phyloP scores from a whole-genome alignment of 495 filamentous ascomycete species.

The Astrothelium subdiscretum region DNA sequence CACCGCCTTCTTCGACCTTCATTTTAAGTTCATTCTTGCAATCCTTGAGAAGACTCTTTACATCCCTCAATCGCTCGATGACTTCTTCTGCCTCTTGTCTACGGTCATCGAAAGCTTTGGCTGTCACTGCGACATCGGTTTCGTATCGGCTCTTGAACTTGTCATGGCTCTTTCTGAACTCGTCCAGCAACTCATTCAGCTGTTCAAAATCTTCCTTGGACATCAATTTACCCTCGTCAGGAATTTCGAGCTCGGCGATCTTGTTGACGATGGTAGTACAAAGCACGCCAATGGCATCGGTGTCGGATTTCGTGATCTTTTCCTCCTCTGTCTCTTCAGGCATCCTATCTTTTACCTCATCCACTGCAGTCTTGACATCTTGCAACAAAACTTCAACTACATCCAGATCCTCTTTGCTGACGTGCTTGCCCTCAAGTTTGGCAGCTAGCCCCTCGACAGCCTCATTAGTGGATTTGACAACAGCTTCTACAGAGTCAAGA shows the following conservation, averaged over 20 bases:
- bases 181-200: slow-evolving; percentile 54
- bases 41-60: slow-evolving; percentile 44
- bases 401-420: slow-evolving; percentile 51
- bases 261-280: slow-evolving; percentile 69
- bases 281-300: slow-evolving; percentile 65
- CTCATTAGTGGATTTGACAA: slow-evolving; percentile 61
- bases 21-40: slow-evolving; percentile 56
- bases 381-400: slow-evolving; percentile 65
- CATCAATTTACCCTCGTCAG: slow-evolving; percentile 51
- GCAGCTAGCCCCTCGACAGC: slow-evolving; percentile 46
- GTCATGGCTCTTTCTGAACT: slow-evolving; percentile 42
- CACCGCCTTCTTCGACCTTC: slow-evolving; percentile 46
- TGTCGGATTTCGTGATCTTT: slow-evolving; percentile 60
- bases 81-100: slow-evolving; percentile 51
- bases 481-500: slow-evolving; percentile 56
- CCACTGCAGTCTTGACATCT: slow-evolving; percentile 59
- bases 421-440: slow-evolving; percentile 27
- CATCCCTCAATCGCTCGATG: slow-evolving; percentile 46
- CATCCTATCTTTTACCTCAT: slow-evolving; percentile 56
- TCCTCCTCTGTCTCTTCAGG: slow-evolving; percentile 45
- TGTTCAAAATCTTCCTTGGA: slow-evolving; percentile 51
- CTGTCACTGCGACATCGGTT: slow-evolving; percentile 56
- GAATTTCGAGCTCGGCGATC: slow-evolving; percentile 56
- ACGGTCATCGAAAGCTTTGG: slow-evolving; percentile 69
- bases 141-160: slow-evolving; percentile 50